A percentile compares a stretch with the other conserved stretches of the same genome.
These are phyloP conservation scores for Aspergillus diversus DNA, from an alignment of 495 filamentous ascomycete genomes.

Conservation along the genomic window DNA sequence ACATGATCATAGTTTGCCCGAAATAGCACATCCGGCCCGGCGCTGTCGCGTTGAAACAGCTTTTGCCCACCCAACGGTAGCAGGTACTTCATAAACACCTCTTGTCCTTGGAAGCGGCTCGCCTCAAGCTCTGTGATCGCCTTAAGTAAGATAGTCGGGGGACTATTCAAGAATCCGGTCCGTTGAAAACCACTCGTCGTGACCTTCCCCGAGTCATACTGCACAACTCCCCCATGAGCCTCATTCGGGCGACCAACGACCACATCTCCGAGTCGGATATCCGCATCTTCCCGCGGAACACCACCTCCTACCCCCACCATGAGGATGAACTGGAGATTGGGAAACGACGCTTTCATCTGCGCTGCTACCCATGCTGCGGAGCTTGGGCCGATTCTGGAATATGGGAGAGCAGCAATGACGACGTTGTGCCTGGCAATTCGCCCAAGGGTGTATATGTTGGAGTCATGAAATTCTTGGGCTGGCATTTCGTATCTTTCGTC, in stretches of 20 bases:
- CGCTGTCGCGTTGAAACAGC: too few relatives aligned
- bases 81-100: too few relatives aligned
- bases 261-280: constrained; percentile 49
- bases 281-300: constrained; percentile 29
- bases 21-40: too few relatives aligned
- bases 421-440: constrained; percentile 15
- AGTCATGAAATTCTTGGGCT: not conserved
- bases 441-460: not conserved
- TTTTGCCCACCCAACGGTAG: too few relatives aligned
- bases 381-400: constrained; percentile 35
- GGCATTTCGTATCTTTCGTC: constrained; percentile 31
- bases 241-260: constrained; percentile 32
- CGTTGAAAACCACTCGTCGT: constrained; percentile 13
- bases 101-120: too few relatives aligned
- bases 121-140: constrained; percentile 11
- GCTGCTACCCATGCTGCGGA: constrained; percentile 33
- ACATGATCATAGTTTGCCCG: too few relatives aligned
- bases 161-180: constrained; percentile 22
- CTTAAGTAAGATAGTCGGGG: constrained; percentile 19
- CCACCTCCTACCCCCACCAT: constrained; percentile 56
- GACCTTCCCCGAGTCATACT: constrained; percentile 27
- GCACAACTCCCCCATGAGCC: constrained; percentile 27
- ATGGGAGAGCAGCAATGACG: constrained; percentile 36
- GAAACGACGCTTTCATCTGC: constrained; percentile 40
- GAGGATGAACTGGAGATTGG: constrained; percentile 41